A percentile compares a stretch with the other conserved stretches of the same genome.
Evolutionary conservation across 129 eudicot species (phyloP).

Genomic region (Flaveria robusta): DNA sequence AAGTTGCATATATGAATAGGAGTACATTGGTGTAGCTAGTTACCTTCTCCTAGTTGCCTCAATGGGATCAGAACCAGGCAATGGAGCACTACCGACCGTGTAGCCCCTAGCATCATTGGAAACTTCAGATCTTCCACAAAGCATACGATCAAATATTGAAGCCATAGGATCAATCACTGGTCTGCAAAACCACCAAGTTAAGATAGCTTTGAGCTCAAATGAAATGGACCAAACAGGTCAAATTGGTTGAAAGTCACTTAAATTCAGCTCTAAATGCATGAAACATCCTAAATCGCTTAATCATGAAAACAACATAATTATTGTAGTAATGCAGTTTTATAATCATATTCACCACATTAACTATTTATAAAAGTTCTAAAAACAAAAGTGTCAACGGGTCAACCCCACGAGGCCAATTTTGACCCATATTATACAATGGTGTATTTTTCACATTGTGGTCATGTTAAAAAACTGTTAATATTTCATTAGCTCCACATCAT

Average conservation of each 20-base stretch:
- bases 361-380: neutral
- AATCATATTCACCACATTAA: neutral
- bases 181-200: conserved; percentile 44
- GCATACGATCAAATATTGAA: conserved; percentile 73
- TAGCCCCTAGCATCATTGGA: conserved; percentile 57
- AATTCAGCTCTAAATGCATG: neutral
- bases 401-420: neutral
- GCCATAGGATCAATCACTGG: conserved; percentile 90
- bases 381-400: neutral
- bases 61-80: conserved; percentile 96
- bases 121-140: conserved; percentile 78
- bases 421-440: neutral
- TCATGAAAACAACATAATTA: neutral
- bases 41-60: conserved; percentile 98
- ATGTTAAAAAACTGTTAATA: conserved; percentile 8
- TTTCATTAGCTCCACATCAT: conserved; percentile 10
- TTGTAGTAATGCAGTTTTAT: neutral
- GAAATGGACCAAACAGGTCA: neutral
- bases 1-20: conserved; percentile 21
- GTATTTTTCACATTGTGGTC: conserved; percentile 6
- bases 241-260: neutral
- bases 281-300: conserved; percentile 3
- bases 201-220: neutral
- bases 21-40: conserved; percentile 20
- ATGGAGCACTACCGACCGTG: conserved; percentile 55